Evolutionary conservation across 2,329 filamentous ascomycete species (phyloP).

Genomic region (Thelonectria rubi): DNA sequence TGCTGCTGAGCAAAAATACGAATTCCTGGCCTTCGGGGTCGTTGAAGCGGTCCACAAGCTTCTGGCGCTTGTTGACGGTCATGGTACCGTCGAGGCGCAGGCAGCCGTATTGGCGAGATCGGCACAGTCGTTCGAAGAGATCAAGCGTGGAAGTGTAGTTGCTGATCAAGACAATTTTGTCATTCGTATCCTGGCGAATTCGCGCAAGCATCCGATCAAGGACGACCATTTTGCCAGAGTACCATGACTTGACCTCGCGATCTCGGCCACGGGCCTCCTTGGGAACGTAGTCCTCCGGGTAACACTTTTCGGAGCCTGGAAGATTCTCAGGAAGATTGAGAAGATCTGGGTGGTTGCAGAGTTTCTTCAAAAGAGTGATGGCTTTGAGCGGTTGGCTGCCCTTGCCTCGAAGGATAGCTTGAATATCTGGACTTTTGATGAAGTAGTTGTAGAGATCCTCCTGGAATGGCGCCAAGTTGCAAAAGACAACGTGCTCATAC

Average conservation of each 20-base stretch:
- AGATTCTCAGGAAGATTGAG: conserved; percentile 84
- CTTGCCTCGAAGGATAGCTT: conserved; percentile 89
- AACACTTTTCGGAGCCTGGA: conserved; percentile 83
- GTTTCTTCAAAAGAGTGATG: conserved; percentile 95
- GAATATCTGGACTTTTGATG: conserved; percentile 93
- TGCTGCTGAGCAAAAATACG: conserved; percentile 94
- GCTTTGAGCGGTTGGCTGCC: conserved; percentile 96
- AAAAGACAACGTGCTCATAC: conserved; percentile 99
- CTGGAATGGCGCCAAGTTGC: conserved; percentile 92
- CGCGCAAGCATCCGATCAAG: conserved; percentile 97
- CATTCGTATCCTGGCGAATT: conserved; percentile 94
- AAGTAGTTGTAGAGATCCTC: conserved; percentile 96
- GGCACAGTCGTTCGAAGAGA: conserved; percentile 90
- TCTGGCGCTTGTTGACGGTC: conserved; percentile 97
- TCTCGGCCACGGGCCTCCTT: conserved; percentile 90
- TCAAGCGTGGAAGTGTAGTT: conserved; percentile 98
- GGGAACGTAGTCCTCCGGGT: conserved; percentile 86
- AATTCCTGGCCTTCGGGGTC: conserved; percentile 90
- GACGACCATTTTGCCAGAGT: conserved; percentile 98
- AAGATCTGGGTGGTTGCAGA: conserved; percentile 97
- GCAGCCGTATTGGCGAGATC: conserved; percentile 82
- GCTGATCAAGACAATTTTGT: conserved; percentile 98
- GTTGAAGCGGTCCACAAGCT: conserved; percentile 98
- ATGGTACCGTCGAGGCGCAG: conserved; percentile 95
- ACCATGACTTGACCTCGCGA: conserved; percentile 92